phyloP scores from a whole-genome alignment of 2,329 filamentous ascomycete genomes.

The Aspergillus puulaauensis region DNA sequence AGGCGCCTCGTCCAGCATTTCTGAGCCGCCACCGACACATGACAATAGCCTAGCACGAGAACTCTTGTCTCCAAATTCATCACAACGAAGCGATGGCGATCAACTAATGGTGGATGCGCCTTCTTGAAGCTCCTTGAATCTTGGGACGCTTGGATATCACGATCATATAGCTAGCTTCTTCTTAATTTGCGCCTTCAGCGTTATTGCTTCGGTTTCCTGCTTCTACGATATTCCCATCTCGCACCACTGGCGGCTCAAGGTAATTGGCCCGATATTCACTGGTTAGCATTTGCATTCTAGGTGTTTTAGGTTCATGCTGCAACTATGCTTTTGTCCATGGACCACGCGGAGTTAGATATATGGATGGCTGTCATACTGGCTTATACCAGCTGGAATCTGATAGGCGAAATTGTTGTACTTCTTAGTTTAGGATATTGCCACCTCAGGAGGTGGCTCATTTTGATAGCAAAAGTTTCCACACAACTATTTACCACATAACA shows the following conservation, averaged over 20 bases:
- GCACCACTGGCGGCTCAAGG: slow-evolving; percentile 4
- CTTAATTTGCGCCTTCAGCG: slow-evolving; percentile 15
- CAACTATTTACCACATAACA: not conserved
- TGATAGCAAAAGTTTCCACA: slow-evolving; percentile 11
- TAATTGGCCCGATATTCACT: slow-evolving; percentile 4
- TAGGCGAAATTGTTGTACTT: slow-evolving; percentile 1
- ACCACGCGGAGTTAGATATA: slow-evolving; percentile 17
- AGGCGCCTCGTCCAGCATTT: slow-evolving; percentile 35
- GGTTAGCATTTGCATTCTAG: slow-evolving; percentile 22
- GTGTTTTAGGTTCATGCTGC: slow-evolving; percentile 17
- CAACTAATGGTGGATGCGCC: slow-evolving; percentile 36
- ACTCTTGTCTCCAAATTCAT: slow-evolving; percentile 27
- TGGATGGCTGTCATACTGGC: slow-evolving; percentile 10
- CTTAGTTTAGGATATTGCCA: not conserved
- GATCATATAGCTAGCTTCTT: slow-evolving; percentile 12
- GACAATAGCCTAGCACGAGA: slow-evolving; percentile 23
- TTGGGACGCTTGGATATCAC: slow-evolving; percentile 10
- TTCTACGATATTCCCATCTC: slow-evolving; percentile 11
- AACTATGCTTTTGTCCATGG: slow-evolving; percentile 14
- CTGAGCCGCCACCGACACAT: slow-evolving; percentile 23
- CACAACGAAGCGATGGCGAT: slow-evolving; percentile 29
- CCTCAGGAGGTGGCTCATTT: slow-evolving; percentile 17
- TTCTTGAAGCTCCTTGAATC: slow-evolving; percentile 20
- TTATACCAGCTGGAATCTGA: slow-evolving; percentile 16
- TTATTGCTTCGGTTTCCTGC: slow-evolving; percentile 11